Evolutionary conservation across 1,284 basidiomycete species (phyloP).

Genomic region (Taiwanofungus camphoratus): DNA sequence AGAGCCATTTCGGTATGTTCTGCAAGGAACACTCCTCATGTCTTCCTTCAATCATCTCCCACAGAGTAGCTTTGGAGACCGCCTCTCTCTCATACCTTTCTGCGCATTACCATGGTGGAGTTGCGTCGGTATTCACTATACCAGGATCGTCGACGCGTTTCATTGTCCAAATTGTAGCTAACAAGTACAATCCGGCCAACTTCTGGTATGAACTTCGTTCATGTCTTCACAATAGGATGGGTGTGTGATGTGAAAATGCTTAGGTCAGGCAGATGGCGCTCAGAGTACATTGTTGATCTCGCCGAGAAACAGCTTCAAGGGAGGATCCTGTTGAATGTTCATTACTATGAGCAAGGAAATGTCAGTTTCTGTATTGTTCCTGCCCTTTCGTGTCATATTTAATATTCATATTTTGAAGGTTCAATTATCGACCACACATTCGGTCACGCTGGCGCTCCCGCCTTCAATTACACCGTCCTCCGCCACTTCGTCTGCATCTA

Average conservation of each 20-base stretch:
- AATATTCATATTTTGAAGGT: constrained; percentile 48
- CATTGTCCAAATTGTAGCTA: constrained; percentile 80
- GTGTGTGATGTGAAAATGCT: neutral
- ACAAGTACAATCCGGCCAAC: constrained; percentile 89
- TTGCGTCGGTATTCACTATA: constrained; percentile 62
- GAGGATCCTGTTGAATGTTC: constrained; percentile 76
- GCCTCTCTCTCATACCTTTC: constrained; percentile 64
- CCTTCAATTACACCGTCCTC: constrained; percentile 44
- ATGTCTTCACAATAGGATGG: neutral
- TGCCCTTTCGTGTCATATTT: neutral
- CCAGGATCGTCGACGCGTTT: constrained; percentile 43
- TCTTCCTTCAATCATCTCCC: constrained; percentile 3
- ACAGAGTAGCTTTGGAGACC: constrained; percentile 64
- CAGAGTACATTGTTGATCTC: constrained; percentile 65
- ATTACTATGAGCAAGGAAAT: constrained; percentile 96
- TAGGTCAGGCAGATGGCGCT: constrained; percentile 92
- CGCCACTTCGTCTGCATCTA: constrained; percentile 54
- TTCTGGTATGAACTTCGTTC: constrained; percentile 69
- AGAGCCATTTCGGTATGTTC: constrained; percentile 69
- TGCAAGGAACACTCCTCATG: neutral
- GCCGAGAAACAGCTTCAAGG: constrained; percentile 52
- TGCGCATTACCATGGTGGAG: constrained; percentile 77
- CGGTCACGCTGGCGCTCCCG: constrained; percentile 60
- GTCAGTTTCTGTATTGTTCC: constrained; percentile 37
- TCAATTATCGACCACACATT: constrained; percentile 77